These are phyloP conservation scores for Coemansia sp. DNA, from an alignment of 192 early-diverging fungal genomes.

Conservation along the genomic window DNA sequence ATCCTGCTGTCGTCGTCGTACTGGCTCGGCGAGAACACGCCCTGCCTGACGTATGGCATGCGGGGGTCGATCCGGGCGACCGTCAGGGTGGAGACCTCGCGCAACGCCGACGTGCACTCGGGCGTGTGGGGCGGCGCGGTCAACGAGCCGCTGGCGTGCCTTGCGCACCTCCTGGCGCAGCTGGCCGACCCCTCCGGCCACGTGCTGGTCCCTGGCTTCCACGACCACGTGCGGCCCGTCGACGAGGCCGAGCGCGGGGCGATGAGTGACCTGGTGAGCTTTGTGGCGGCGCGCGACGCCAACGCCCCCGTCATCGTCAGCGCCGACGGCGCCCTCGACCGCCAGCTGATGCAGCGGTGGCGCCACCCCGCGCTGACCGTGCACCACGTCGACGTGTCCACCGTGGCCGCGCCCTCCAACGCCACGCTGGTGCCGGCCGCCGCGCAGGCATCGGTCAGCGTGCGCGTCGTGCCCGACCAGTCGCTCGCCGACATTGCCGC, in stretches of 20 bases:
- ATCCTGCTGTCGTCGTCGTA: slow-evolving; percentile 66
- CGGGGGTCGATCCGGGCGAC: slow-evolving; percentile 71
- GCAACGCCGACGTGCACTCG: slow-evolving; percentile 67
- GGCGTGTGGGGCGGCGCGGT: slow-evolving; percentile 75
- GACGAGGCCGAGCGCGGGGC: slow-evolving; percentile 56
- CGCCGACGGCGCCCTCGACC: slow-evolving; percentile 36
- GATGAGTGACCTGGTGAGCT: slow-evolving; percentile 46
- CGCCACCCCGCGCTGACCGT: slow-evolving; percentile 70
- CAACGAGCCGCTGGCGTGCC: slow-evolving; percentile 65
- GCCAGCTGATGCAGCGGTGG: slow-evolving; percentile 71
- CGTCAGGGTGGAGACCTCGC: slow-evolving; percentile 49
- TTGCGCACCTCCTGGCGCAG: slow-evolving; percentile 62
- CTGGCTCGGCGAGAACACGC: slow-evolving; percentile 74
- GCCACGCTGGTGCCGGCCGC: slow-evolving; percentile 67
- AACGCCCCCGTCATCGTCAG: not conserved
- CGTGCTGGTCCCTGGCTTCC: slow-evolving; percentile 67
- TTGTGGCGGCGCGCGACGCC: slow-evolving; percentile 9
- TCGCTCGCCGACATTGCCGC: slow-evolving; percentile 59
- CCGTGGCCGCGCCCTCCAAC: slow-evolving; percentile 57
- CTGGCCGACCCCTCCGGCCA: slow-evolving; percentile 58
- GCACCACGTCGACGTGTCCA: slow-evolving; percentile 74
- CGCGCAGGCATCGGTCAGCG: slow-evolving; percentile 66
- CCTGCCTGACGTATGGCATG: slow-evolving; percentile 77
- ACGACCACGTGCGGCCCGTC: slow-evolving; percentile 61
- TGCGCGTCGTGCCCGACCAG: slow-evolving; percentile 78